Base-by-base conservation (phyloP, 352 stramenopile genomes). In the Pythium brachiatum region DNA sequence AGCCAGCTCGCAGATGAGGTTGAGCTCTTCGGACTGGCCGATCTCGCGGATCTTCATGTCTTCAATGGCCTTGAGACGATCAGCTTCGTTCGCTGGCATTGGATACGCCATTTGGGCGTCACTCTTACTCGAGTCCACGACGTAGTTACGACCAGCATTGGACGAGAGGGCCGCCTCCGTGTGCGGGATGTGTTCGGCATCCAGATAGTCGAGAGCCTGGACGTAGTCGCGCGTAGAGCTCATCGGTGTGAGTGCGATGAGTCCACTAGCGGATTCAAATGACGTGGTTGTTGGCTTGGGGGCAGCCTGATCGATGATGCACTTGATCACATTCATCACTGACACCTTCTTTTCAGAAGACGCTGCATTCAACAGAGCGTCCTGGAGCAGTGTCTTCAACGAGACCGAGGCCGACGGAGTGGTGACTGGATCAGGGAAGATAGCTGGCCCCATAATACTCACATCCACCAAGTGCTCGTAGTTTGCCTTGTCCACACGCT, bases 1-100 rank as follows among this genome's bases (percentile, higher is more conserved):
- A 16, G 78, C 81, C 44, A 90, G 51, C 2, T 70, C 72, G 56
- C 81, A 90, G 48, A 90, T 81, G 57, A 87, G 82, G 23, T 79
- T 75, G 15, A 90, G 72, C 53, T 90, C 81, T 15, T 83, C 76
- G 21, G 75, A 68, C 15, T 76, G 63, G 8, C 72, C 74, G 9
- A 85, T 64, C 12, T 81, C 50, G 32, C 72, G 57, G 20, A 84
- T 56, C 41, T 74, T 58, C 18, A 69, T 68, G 34, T 73, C 57
- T 34, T 72, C 59, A 55, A 90, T 83, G 4, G 74, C 60, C 29
- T 78, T 36, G 2, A 87, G 53, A 44, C 81, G 81, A 32, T 76
- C 29, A 18, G 66, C 66, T 57, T 90, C 81, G 65, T 79, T 84
- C 18, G 25, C 54, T 6, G 68, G 60, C 16, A 74, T 62, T 8